Percentiles rank a stretch among this genome's conserved stretches.
These are phyloP conservation scores for Dalbergia cultrata DNA, from an alignment of 306 rosid species.

Conservation along the genomic window DNA sequence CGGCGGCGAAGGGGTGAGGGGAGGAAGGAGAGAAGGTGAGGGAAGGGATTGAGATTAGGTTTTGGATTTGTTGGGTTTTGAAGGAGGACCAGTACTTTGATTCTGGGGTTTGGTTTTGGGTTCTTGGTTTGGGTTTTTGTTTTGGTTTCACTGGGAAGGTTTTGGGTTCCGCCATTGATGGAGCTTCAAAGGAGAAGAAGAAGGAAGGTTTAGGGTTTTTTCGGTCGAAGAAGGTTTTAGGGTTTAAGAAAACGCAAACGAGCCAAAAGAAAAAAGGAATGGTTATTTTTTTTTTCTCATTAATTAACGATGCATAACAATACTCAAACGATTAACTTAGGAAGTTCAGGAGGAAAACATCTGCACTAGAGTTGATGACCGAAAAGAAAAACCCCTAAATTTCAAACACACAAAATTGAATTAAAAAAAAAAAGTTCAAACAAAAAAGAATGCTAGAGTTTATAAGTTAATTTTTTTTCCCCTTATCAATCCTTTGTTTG, in stretches of 20 bases:
- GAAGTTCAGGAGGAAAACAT: too few species aligned
- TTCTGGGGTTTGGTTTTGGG: slow-evolving; percentile 66
- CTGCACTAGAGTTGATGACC: too few species aligned
- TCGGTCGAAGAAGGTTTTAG: slow-evolving; percentile 30
- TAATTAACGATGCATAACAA: too few species aligned
- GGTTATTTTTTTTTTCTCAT: too few species aligned
- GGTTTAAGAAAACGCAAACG: slow-evolving; percentile 41
- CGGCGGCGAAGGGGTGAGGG: slow-evolving; percentile 69
- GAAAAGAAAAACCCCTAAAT: too few species aligned
- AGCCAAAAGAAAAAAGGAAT: too few species aligned
- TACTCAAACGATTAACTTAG: too few species aligned
- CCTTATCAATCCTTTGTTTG: too few species aligned
- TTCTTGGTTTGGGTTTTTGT: slow-evolving; percentile 73
- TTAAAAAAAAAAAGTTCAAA: too few species aligned
- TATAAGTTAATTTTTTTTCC: too few species aligned
- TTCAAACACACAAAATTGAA: too few species aligned
- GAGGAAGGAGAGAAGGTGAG: slow-evolving; percentile 70
- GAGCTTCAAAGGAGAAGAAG: neutral
- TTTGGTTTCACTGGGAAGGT: slow-evolving; percentile 74
- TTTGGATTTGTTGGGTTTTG: slow-evolving; percentile 68
- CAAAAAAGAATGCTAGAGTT: too few species aligned
- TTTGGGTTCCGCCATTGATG: slow-evolving; percentile 69
- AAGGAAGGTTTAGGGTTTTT: slow-evolving; percentile 52
- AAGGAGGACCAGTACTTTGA: slow-evolving; percentile 93
- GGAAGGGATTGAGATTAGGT: slow-evolving; percentile 68